Conservation (phyloP, 2,329 filamentous ascomycete genomes). For the Aspergillus sp. region DNA sequence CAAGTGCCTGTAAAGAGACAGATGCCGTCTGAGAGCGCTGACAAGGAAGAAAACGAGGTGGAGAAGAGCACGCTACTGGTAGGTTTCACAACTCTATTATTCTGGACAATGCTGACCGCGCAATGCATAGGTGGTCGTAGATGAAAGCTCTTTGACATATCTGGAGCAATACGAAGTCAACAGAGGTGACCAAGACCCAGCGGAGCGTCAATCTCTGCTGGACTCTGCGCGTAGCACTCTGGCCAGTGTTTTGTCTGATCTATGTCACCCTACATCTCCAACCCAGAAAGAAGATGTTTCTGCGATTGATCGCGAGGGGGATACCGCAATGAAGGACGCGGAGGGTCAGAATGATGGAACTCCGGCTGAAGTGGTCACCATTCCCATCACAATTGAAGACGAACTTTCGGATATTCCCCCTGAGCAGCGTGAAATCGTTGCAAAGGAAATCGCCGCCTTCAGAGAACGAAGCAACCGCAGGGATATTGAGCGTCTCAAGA, state of each 20-base stretch:
- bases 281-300: conserved; percentile 42
- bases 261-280: conserved; percentile 62
- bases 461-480: conserved; percentile 83
- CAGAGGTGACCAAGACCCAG: conserved; percentile 58
- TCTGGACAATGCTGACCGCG: conserved; percentile 9
- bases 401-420: conserved; percentile 92
- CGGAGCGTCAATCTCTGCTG: conserved; percentile 61
- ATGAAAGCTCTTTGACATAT: conserved; percentile 77
- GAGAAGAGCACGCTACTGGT: conserved; percentile 69
- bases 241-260: conserved; percentile 61
- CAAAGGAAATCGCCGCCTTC: conserved; percentile 90
- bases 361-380: conserved; percentile 80
- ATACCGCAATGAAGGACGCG: conserved; percentile 63
- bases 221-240: conserved; percentile 66
- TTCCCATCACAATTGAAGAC: conserved; percentile 81
- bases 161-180: conserved; percentile 73
- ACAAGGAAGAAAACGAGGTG: conserved; percentile 44
- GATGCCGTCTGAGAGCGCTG: conserved; percentile 37
- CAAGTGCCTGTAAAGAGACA: conserved; percentile 78
- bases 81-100: conserved; percentile 13
- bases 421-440: conserved; percentile 93
- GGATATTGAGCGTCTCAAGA: conserved; percentile 78
- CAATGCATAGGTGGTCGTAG: conserved; percentile 58
- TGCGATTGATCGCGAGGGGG: conserved; percentile 59
- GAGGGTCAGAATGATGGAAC: conserved; percentile 52